Conservation (phyloP, 2,329 filamentous ascomycete species). For the Penicillium capsulatum region DNA sequence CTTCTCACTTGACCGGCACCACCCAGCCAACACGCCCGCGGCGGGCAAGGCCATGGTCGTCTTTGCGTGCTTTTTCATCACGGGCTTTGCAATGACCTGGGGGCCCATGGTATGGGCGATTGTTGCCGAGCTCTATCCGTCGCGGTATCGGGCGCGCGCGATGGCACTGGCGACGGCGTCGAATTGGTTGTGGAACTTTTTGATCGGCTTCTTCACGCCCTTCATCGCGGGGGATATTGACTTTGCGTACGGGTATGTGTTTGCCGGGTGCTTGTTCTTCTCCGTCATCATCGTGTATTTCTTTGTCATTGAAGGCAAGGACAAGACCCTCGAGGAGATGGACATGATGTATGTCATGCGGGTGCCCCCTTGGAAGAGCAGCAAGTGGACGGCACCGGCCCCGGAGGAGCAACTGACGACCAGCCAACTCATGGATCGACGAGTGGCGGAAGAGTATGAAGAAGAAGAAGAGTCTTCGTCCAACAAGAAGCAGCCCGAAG, state of each 20-base stretch:
- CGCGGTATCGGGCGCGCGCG: slow-evolving; percentile 60
- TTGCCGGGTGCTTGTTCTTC: slow-evolving; percentile 65
- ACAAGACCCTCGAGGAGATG: slow-evolving; percentile 67
- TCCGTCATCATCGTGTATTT: slow-evolving; percentile 64
- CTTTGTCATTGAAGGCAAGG: slow-evolving; percentile 68
- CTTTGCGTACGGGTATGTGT: slow-evolving; percentile 72
- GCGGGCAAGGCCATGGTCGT: slow-evolving; percentile 66
- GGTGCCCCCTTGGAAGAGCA: slow-evolving; percentile 58
- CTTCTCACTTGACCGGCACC: slow-evolving; percentile 34
- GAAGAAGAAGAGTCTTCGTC: slow-evolving; percentile 14
- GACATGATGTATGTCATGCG: slow-evolving; percentile 67
- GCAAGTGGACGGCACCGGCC: slow-evolving; percentile 38
- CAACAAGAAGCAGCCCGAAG: slow-evolving; percentile 10
- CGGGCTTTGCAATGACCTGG: slow-evolving; percentile 65
- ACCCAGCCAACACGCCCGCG: slow-evolving; percentile 43
- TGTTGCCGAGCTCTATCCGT: slow-evolving; percentile 42
- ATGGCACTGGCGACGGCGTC: slow-evolving; percentile 71
- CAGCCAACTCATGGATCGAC: slow-evolving; percentile 24
- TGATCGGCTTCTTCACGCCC: slow-evolving; percentile 70
- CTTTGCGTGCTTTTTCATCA: slow-evolving; percentile 67
- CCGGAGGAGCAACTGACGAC: slow-evolving; percentile 27
- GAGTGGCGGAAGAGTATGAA: slow-evolving; percentile 16
- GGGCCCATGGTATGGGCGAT: slow-evolving; percentile 56
- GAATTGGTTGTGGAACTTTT: slow-evolving; percentile 72
- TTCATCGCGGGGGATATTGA: slow-evolving; percentile 69